These are phyloP conservation scores for Daldinia childiae DNA, from an alignment of 495 filamentous ascomycete species.

Conservation along the genomic window DNA sequence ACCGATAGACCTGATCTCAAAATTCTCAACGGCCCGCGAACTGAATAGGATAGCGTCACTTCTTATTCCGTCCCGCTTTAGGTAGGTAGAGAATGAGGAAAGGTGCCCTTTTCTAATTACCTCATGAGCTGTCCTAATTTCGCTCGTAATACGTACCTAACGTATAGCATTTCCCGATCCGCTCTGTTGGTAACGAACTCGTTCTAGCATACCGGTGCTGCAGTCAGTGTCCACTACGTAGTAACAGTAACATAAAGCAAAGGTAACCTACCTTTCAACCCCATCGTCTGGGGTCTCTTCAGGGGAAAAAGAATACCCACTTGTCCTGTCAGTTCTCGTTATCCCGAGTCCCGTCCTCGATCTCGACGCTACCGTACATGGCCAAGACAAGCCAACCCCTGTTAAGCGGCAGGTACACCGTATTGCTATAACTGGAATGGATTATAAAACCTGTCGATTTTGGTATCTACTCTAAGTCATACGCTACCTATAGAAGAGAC, in stretches of 20 bases:
- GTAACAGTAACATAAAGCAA: constrained; percentile 9
- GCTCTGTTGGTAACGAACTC: constrained; percentile 36
- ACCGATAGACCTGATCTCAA: constrained; percentile 11
- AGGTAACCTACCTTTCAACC: constrained; percentile 16
- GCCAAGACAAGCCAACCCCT: constrained; percentile 19
- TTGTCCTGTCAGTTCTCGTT: constrained; percentile 39
- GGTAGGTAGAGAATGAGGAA: constrained; percentile 23
- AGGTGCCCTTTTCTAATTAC: constrained; percentile 6
- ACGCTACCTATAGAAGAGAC: background rate
- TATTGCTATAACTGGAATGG: constrained; percentile 6
- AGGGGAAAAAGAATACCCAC: constrained; percentile 26
- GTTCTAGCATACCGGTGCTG: constrained; percentile 20
- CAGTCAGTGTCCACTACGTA: constrained; percentile 18
- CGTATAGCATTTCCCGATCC: constrained; percentile 28
- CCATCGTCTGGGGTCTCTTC: constrained; percentile 19
- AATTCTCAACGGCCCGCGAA: constrained; percentile 6
- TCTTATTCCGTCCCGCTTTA: constrained; percentile 29
- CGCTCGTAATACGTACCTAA: constrained; percentile 13
- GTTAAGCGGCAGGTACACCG: constrained; percentile 20
- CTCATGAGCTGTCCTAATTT: constrained; percentile 2
- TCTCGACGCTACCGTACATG: constrained; percentile 28
- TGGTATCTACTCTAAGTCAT: background rate
- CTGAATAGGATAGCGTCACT: constrained; percentile 15
- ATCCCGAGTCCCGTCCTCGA: constrained; percentile 30
- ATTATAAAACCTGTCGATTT: background rate